Percentiles rank a stretch among this genome's conserved stretches.
These are phyloP conservation scores for Ogataea methylovora DNA, from an alignment of 805 yeast genomes.

Conservation along the genomic window DNA sequence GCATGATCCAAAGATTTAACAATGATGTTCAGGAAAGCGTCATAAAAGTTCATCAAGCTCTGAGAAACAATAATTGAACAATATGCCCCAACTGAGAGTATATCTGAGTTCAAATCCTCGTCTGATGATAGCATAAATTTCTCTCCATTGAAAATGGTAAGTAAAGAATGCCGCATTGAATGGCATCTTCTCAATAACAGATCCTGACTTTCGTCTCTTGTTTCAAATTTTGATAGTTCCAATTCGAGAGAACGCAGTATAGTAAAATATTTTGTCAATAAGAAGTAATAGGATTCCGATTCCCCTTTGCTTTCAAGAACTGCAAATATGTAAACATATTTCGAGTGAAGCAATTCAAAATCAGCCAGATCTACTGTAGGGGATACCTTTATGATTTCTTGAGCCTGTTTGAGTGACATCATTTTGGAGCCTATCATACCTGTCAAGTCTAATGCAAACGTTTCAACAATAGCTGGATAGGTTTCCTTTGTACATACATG, in stretches of 20 bases:
- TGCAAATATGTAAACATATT: constrained; percentile 5
- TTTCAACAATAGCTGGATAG: constrained; percentile 34
- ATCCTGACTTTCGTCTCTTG: too few species aligned
- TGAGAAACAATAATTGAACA: constrained; percentile 23
- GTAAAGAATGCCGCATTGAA: too few species aligned
- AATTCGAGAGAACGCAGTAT: not conserved
- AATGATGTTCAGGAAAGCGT: constrained; percentile 43
- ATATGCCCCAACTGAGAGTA: too few species aligned
- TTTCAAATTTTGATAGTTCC: not conserved
- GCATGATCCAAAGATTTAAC: constrained; percentile 40
- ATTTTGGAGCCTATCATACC: constrained; percentile 53
- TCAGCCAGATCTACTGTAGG: constrained; percentile 4
- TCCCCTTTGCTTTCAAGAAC: constrained; percentile 3
- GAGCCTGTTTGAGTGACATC: constrained; percentile 23
- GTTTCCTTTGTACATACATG: constrained; percentile 30
- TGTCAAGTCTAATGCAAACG: constrained; percentile 49
- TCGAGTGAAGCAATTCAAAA: constrained; percentile 2
- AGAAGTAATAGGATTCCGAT: not conserved
- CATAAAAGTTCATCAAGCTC: constrained; percentile 35
- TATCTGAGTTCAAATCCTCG: too few species aligned
- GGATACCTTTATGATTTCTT: constrained; percentile 1
- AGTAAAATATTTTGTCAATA: not conserved
- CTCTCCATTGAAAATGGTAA: too few species aligned
- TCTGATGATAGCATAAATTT: too few species aligned
- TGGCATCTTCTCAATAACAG: too few species aligned